These are phyloP conservation scores for Eragrostis nindensis DNA, from an alignment of 176 grass and related monocot genomes.

Conservation along the genomic window DNA sequence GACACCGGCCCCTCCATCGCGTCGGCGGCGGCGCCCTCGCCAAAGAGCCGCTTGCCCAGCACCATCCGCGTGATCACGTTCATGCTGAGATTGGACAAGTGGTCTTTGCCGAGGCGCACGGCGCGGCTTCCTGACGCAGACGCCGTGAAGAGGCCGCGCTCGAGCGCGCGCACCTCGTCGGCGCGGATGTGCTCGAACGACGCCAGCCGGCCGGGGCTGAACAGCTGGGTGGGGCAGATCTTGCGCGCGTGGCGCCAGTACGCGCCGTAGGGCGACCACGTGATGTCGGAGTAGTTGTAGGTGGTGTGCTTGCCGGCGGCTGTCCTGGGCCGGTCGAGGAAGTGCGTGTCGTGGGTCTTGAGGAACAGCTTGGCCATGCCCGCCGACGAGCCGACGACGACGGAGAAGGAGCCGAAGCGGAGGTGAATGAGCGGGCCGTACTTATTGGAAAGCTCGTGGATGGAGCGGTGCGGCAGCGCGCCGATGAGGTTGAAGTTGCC, in stretches of 20 bases:
- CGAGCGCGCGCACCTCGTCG: slow-evolving; percentile 45
- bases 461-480: slow-evolving; percentile 17
- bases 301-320: slow-evolving; percentile 48
- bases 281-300: slow-evolving; percentile 62
- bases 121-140: not conserved
- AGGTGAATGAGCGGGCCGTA: slow-evolving; percentile 49
- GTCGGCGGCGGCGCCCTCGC: not conserved
- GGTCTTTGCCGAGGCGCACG: slow-evolving; percentile 39
- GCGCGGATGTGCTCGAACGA: slow-evolving; percentile 47
- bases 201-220: slow-evolving; percentile 48
- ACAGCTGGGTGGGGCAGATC: slow-evolving; percentile 57
- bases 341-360: slow-evolving; percentile 51
- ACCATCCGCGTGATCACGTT: slow-evolving; percentile 65
- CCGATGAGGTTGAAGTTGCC: slow-evolving; percentile 17
- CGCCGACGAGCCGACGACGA: not conserved
- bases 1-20: not conserved
- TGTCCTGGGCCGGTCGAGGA: slow-evolving; percentile 47
- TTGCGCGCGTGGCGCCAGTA: slow-evolving; percentile 61
- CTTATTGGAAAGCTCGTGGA: slow-evolving; percentile 42
- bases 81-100: slow-evolving; percentile 43
- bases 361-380: slow-evolving; percentile 32
- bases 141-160: slow-evolving; percentile 20
- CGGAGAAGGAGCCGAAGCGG: slow-evolving; percentile 35
- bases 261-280: slow-evolving; percentile 47
- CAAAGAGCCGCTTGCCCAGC: slow-evolving; percentile 53